Conservation (phyloP, 148 eudicot genomes). For the Dysphania ambrosioides region DNA sequence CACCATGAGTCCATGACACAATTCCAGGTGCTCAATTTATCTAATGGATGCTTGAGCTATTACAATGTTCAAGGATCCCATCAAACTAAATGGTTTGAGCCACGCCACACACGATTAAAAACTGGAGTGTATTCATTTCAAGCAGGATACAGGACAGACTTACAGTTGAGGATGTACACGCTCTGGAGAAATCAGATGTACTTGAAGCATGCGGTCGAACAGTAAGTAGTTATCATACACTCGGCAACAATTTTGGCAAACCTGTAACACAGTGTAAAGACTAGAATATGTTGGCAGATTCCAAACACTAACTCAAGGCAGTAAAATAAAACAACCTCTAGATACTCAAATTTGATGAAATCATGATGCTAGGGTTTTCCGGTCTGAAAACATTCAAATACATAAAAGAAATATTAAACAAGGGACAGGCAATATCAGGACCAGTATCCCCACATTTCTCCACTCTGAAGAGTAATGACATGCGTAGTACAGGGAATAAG, state of each 20-base stretch:
- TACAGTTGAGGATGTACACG: slow-evolving; percentile 81
- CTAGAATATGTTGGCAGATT: background rate
- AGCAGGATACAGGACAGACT: slow-evolving; percentile 20
- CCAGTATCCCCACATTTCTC: background rate
- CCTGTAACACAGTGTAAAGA: slow-evolving; percentile 38
- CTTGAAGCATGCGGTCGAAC: slow-evolving; percentile 90
- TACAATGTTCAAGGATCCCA: background rate
- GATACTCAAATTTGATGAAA: slow-evolving; percentile 82
- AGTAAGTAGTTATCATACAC: slow-evolving; percentile 82
- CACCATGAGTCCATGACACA: background rate
- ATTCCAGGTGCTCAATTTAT: background rate
- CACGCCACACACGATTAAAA: background rate
- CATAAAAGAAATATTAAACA: background rate
- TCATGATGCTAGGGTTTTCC: slow-evolving; percentile 96
- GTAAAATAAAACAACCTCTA: slow-evolving; percentile 55
- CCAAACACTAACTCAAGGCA: background rate
- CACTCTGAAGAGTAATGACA: too few species aligned
- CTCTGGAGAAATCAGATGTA: slow-evolving; percentile 62
- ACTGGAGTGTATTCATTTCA: background rate
- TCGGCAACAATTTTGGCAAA: slow-evolving; percentile 91
- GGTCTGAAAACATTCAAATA: slow-evolving; percentile 48
- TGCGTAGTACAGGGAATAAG: too few species aligned
- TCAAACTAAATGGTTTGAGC: background rate
- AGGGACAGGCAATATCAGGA: background rate
- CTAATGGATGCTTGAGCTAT: too few species aligned